Conservation (phyloP, 768 basidiomycete genomes). For the Glaciozyma antarctica region DNA sequence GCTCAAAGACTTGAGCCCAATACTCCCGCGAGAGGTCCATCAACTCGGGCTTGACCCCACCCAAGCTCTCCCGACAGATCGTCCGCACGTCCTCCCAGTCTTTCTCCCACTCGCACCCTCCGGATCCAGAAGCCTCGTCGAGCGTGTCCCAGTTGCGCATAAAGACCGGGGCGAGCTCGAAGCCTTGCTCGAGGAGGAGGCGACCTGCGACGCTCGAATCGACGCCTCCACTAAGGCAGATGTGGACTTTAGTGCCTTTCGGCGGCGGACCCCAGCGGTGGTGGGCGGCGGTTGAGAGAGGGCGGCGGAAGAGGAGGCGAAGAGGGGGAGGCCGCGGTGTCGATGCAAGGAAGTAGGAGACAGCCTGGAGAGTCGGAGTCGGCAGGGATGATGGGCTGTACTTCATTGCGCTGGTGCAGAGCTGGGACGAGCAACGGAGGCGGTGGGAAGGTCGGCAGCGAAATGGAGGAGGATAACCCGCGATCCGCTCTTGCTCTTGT, state of each 20-base stretch:
- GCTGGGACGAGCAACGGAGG: too few species aligned
- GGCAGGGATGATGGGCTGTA: too few species aligned
- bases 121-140: constrained; percentile 66
- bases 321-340: neutral
- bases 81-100: constrained; percentile 85
- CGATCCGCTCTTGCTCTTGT: too few species aligned
- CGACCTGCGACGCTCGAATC: constrained; percentile 85
- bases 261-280: neutral
- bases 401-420: too few species aligned
- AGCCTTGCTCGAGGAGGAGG: constrained; percentile 59
- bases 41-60: constrained; percentile 60
- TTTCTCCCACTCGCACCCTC: constrained; percentile 90
- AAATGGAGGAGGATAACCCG: too few species aligned
- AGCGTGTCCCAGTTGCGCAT: constrained; percentile 95
- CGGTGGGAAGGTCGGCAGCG: too few species aligned
- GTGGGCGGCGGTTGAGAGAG: neutral
- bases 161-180: constrained; percentile 53
- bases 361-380: too few species aligned
- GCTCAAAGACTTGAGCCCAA: constrained; percentile 85
- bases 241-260: constrained; percentile 48
- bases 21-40: constrained; percentile 83
- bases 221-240: constrained; percentile 92
- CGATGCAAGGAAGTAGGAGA: neutral
- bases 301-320: neutral
- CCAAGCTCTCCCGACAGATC: constrained; percentile 58